Evolutionary conservation across 106 monocot genomes (phyloP), one percentile per base, ranked within the genome.

Genomic region (Hemerocallis citrina): DNA sequence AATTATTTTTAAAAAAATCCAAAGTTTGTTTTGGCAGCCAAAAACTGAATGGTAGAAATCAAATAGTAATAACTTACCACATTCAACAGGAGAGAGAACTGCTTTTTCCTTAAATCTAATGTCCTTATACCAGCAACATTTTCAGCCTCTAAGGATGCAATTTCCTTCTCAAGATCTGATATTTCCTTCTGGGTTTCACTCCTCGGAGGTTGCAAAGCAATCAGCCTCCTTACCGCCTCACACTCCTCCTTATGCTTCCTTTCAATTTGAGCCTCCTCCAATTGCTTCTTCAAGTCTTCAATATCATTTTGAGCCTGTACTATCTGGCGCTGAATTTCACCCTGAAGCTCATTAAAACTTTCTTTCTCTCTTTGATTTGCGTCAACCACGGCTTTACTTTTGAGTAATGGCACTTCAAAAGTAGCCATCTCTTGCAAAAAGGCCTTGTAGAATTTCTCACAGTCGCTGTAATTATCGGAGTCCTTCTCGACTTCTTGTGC

Each of bases 161-260:
- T 96, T 56, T 90, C 95, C 70, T 75, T 86, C 81, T 90, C 83
- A 52, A 84, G 80, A 38, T 84, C 75, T 7, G 76, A 66, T 35
- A 98, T 85, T 13, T 34, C 75, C 20, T 74, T 75, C 77, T 88
- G 85, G 3, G 96, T 98, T 58, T 79, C 91, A 9, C 84, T 84
- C 49, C 96, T 79, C 17, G 96, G 87, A 32, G 91, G 96, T 72
- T 91, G 91, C 69, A 66, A 57, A 10, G 91, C 86, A 67, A 91
- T 85, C 76, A 91, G 40, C 34, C 66, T 86, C 57, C 96, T 72
- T 7, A 98, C 79, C 2, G 91, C 81, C 72, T 98, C 91, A 37
- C 96, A 98, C 63, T 98, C 91, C 70, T 98, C 96, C 76, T 88
- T 92, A 69, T 92, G 84, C 69, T 81, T 83, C 77, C 91, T 84